These are phyloP conservation scores for Phyllosticta capitalensis DNA, from an alignment of 2,329 filamentous ascomycete species.

Conservation along the genomic window DNA sequence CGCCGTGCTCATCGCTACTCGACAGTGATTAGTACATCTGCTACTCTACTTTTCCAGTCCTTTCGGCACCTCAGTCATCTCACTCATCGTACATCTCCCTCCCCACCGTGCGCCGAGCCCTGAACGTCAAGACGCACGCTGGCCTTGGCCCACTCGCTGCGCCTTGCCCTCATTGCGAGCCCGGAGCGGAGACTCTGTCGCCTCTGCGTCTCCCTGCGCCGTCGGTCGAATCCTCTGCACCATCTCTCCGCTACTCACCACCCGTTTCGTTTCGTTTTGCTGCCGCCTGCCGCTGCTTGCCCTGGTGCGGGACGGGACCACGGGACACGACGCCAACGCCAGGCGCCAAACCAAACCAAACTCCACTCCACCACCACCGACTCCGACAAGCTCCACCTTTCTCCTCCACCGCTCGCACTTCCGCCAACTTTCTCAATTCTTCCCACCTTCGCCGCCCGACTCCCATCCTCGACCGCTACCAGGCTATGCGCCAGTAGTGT, in stretches of 20 bases:
- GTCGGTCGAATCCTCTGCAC: not conserved
- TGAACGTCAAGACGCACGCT: too few species aligned
- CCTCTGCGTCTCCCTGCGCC: not conserved
- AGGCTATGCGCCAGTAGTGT: not conserved
- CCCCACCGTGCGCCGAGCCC: too few species aligned
- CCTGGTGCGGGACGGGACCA: not conserved
- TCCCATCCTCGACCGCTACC: not conserved
- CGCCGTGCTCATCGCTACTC: too few species aligned
- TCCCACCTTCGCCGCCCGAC: too few species aligned
- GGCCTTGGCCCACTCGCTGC: not conserved
- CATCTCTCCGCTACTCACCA: not conserved
- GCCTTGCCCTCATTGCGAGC: not conserved
- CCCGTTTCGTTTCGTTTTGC: not conserved
- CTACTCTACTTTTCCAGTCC: too few species aligned
- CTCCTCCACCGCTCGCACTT: not conserved
- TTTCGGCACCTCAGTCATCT: too few species aligned
- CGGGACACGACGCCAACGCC: not conserved
- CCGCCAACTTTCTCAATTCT: not conserved
- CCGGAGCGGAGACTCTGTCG: not conserved
- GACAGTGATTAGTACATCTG: too few species aligned
- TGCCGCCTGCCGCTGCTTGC: not conserved
- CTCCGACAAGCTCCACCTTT: not conserved
- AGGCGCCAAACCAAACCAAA: not conserved
- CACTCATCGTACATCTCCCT: too few species aligned
- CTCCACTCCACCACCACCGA: not conserved